Conservation (phyloP, 768 basidiomycete species). For the Naganishia onofrii region DNA sequence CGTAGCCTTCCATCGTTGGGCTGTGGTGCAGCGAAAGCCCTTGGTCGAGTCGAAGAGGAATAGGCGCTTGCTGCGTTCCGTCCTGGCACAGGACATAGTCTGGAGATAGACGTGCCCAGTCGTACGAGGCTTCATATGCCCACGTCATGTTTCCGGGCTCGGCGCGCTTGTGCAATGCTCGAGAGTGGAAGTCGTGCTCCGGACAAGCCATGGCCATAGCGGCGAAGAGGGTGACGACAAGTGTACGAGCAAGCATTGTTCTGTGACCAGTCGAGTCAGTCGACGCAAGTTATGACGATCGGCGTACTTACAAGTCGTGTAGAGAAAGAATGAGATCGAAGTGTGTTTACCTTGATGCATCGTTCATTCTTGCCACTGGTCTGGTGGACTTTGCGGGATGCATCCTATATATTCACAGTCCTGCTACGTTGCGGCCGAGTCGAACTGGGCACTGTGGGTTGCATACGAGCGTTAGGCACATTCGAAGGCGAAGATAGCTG, state of each 20-base stretch:
- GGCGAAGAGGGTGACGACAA: conserved; percentile 7
- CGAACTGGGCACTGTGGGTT: no score
- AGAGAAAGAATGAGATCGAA: neutral
- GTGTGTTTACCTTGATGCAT: no score
- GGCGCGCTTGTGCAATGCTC: conserved; percentile 20
- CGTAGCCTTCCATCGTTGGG: conserved; percentile 28
- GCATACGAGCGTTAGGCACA: no score
- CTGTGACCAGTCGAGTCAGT: neutral
- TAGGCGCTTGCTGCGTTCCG: conserved; percentile 34
- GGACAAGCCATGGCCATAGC: conserved; percentile 30
- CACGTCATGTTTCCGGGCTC: conserved; percentile 24
- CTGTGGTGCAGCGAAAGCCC: conserved; percentile 33
- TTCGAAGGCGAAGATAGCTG: no score
- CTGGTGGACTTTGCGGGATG: no score
- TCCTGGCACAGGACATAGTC: conserved; percentile 35
- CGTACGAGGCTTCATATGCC: conserved; percentile 38
- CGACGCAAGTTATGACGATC: no score
- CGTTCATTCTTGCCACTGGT: no score
- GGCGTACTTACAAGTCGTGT: neutral
- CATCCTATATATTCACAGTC: no score
- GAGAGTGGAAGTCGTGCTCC: conserved; percentile 34
- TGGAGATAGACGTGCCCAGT: conserved; percentile 33
- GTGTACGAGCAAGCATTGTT: conserved; percentile 5
- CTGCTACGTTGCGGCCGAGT: no score
- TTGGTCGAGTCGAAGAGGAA: conserved; percentile 36